Conservation (phyloP, 495 filamentous ascomycete genomes). For the Xylaria bambusicola region DNA sequence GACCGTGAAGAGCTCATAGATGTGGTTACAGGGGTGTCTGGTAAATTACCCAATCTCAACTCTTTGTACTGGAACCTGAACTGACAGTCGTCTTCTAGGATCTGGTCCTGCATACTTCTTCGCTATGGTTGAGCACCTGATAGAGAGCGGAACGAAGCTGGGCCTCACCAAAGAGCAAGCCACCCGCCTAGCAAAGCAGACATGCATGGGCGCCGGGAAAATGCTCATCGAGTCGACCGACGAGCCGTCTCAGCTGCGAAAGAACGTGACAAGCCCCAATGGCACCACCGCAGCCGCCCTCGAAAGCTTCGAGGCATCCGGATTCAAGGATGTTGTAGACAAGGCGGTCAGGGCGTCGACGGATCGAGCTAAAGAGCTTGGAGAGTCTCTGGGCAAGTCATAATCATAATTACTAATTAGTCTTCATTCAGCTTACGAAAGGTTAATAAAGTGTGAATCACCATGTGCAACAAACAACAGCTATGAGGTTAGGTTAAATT, state of each 20-base stretch:
- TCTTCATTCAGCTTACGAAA: neutral
- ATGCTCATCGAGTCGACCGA: slow-evolving; percentile 38
- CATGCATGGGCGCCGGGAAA: slow-evolving; percentile 36
- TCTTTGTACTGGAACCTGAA: too few species aligned
- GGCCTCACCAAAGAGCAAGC: slow-evolving; percentile 37
- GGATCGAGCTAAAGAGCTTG: slow-evolving; percentile 30
- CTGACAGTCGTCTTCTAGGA: slow-evolving; percentile 25
- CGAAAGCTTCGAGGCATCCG: slow-evolving; percentile 35
- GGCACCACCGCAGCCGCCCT: slow-evolving; percentile 39
- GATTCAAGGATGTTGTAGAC: slow-evolving; percentile 32
- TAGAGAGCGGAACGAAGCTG: slow-evolving; percentile 32
- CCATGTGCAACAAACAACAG: neutral
- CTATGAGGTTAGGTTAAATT: neutral
- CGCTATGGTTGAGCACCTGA: slow-evolving; percentile 38
- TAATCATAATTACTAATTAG: neutral
- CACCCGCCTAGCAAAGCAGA: slow-evolving; percentile 37
- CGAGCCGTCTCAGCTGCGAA: slow-evolving; percentile 35
- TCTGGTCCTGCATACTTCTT: slow-evolving; percentile 42
- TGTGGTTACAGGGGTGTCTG: slow-evolving; percentile 40
- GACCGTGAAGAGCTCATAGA: slow-evolving; percentile 39
- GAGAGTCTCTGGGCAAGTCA: slow-evolving; percentile 29
- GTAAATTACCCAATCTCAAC: slow-evolving; percentile 22
- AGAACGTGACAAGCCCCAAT: slow-evolving; percentile 39
- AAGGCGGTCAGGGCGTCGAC: slow-evolving; percentile 36
- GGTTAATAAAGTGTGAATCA: neutral